These are phyloP conservation scores for Gaillardinia entomophila DNA, from an alignment of 805 yeast species.

Conservation along the genomic window DNA sequence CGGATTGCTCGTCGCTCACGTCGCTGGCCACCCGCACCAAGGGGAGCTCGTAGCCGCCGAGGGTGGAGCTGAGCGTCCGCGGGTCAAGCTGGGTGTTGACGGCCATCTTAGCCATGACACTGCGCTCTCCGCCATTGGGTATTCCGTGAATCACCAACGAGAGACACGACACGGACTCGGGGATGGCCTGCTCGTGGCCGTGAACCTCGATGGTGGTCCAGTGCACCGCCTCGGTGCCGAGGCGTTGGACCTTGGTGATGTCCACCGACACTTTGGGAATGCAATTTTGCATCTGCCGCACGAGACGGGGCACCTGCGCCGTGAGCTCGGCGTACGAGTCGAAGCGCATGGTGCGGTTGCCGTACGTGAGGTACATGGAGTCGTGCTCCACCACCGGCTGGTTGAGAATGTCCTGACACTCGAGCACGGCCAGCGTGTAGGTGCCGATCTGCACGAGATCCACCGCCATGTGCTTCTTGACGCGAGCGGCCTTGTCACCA, in stretches of 20 bases:
- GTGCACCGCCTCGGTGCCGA: conserved; percentile 5
- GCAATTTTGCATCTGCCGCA: conserved; percentile 8
- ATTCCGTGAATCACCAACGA: no score
- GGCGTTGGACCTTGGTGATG: conserved; percentile 2
- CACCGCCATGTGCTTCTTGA: not conserved
- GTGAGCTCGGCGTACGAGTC: conserved; percentile 12
- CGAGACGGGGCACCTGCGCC: conserved; percentile 6
- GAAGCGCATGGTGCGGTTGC: conserved; percentile 13
- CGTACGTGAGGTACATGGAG: conserved; percentile 9
- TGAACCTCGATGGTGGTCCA: conserved; percentile 17
- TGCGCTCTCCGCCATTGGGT: no score
- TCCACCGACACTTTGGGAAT: conserved; percentile 17
- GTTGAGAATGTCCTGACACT: not conserved
- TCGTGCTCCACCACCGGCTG: not conserved
- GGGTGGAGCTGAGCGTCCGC: not conserved
- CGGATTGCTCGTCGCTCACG: not conserved
- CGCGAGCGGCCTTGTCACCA: no score
- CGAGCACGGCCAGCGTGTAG: not conserved
- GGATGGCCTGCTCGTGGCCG: conserved; percentile 12
- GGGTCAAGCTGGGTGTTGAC: not conserved
- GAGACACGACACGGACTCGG: no score
- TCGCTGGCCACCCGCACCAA: not conserved
- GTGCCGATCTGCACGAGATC: not conserved
- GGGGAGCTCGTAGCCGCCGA: not conserved
- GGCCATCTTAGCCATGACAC: no score